Conservation (phyloP, 1,139 yeast genomes). For the Pichia sp. region DNA sequence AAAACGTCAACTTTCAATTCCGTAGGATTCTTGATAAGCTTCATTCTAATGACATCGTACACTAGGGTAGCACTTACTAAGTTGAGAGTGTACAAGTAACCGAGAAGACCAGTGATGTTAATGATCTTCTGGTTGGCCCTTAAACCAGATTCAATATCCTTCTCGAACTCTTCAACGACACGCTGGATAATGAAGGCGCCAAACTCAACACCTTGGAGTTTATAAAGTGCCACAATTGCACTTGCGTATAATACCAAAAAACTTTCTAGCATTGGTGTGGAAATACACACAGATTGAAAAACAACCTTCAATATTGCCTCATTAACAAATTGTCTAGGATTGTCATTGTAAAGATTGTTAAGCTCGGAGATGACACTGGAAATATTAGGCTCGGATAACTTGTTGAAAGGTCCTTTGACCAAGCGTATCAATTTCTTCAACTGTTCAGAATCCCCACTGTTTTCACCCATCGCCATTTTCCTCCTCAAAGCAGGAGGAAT, state of each 20-base stretch:
- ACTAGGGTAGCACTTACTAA: conserved; percentile 68
- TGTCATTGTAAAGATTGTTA: conserved; percentile 53
- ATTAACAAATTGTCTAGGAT: conserved; percentile 76
- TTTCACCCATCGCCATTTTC: conserved; percentile 39
- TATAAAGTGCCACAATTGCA: conserved; percentile 68
- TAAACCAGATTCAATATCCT: conserved; percentile 29
- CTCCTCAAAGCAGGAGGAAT: conserved; percentile 82
- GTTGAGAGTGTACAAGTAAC: conserved; percentile 75
- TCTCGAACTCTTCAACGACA: conserved; percentile 58
- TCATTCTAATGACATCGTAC: conserved; percentile 63
- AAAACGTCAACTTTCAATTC: conserved; percentile 77
- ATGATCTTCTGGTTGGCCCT: conserved; percentile 52
- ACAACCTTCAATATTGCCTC: conserved; percentile 62
- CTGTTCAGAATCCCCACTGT: conserved; percentile 43
- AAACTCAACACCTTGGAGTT: conserved; percentile 79
- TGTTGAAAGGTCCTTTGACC: conserved; percentile 78
- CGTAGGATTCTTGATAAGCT: conserved; percentile 44
- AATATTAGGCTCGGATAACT: conserved; percentile 81
- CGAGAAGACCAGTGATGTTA: conserved; percentile 68
- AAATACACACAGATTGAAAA: conserved; percentile 62
- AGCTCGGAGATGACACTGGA: conserved; percentile 66
- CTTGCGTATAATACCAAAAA: conserved; percentile 81
- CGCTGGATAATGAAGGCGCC: conserved; percentile 85
- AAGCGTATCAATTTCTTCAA: conserved; percentile 49
- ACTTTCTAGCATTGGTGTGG: conserved; percentile 67